phyloP scores from a whole-genome alignment of 768 basidiomycete genomes.

The Podaxis rugospora region DNA sequence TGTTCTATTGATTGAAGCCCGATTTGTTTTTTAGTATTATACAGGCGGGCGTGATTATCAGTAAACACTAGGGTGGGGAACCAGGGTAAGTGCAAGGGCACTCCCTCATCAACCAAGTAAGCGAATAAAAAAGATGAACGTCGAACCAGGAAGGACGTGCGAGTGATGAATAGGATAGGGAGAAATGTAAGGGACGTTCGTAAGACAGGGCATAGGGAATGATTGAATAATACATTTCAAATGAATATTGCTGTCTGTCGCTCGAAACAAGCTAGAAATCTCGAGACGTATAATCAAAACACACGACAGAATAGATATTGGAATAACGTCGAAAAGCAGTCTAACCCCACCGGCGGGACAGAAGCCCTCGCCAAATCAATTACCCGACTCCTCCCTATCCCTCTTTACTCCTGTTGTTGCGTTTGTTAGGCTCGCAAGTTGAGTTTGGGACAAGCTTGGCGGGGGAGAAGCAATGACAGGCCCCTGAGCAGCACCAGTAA shows the following conservation, averaged over 20 bases:
- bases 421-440: slow-evolving; percentile 5
- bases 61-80: neutral
- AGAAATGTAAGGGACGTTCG: neutral
- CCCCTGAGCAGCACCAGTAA: slow-evolving; percentile 64
- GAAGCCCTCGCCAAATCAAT: neutral
- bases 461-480: slow-evolving; percentile 23
- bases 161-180: neutral
- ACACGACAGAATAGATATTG: neutral
- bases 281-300: neutral
- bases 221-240: slow-evolving; percentile 3
- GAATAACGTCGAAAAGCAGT: neutral
- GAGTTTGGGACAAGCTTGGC: slow-evolving; percentile 17
- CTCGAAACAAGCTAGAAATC: neutral
- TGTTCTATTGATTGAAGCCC: too few relatives aligned
- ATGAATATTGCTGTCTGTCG: neutral
- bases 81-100: neutral
- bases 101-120: too few relatives aligned
- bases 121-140: too few relatives aligned
- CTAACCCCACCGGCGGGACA: neutral
- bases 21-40: neutral
- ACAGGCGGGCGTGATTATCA: neutral
- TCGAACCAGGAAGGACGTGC: neutral
- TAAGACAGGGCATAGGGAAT: neutral
- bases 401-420: slow-evolving; percentile 24
- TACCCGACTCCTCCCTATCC: slow-evolving; percentile 26